Evolutionary conservation across 371 early-diverging fungal species (phyloP).

Genomic region (Fennellomyces sp.): DNA sequence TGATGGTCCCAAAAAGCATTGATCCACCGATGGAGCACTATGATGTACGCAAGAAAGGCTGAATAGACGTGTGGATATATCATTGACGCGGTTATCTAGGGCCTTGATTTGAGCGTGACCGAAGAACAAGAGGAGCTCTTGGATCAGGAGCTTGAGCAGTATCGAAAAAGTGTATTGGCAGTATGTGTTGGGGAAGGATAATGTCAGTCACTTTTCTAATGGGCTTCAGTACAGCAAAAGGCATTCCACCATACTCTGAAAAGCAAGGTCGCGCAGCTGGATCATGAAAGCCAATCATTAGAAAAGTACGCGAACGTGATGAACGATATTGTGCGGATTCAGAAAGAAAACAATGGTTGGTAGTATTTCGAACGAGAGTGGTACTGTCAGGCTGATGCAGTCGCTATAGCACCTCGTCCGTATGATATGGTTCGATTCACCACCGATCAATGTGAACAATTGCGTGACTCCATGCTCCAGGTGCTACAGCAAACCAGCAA

Average conservation of each 20-base stretch:
- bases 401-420: neutral
- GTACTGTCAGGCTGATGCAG: neutral
- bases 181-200: too few relatives aligned
- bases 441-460: neutral
- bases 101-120: conserved; percentile 5
- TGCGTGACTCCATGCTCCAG: neutral
- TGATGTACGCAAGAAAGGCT: conserved; percentile 5
- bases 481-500: neutral
- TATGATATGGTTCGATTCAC: neutral
- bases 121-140: conserved; percentile 17
- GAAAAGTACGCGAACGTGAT: neutral
- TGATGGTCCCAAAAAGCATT: neutral
- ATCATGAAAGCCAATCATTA: conserved; percentile 1
- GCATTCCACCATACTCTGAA: conserved; percentile 3
- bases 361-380: neutral
- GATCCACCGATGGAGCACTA: conserved; percentile 13
- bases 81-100: neutral
- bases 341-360: neutral
- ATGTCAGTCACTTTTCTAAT: neutral
- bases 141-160: conserved; percentile 13
- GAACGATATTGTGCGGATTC: neutral
- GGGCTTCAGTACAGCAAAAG: conserved; percentile 11
- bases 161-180: neutral
- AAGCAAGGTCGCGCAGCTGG: neutral
- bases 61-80: neutral